Base-by-base conservation (phyloP, 2,329 filamentous ascomycete genomes). In the Pseudogymnoascus sp. region DNA sequence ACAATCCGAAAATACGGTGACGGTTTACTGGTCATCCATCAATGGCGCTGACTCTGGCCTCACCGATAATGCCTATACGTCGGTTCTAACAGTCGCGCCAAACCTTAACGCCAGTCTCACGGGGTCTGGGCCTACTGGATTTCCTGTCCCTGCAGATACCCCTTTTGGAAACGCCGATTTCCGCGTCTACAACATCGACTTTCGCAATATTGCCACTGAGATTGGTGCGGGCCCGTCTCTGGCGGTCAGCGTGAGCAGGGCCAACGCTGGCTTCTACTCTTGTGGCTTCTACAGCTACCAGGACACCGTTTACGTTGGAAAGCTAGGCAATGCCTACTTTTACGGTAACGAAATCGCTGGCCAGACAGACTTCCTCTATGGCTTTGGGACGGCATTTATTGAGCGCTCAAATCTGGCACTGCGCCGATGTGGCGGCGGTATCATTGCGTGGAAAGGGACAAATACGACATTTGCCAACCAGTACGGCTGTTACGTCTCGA, bases 301-400 rank as follows among this genome's bases (percentile, higher is more conserved):
- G 71, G 86, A 89, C 64, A 89, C 86, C 6, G 82, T 88, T 3
- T 88, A 87, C 66, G 70, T 88, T 14, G 85, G 85, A 60, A 88
- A 88, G 68, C 74, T 86, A 1, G 85, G 81, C 30, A 87, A 86
- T 64, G 81, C 81, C 0, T 88, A 87, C 72, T 84, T 89, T 71
- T 79, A 84, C 69, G 75, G 80, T 35, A 79, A 74, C 60, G 78
- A 83, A 35, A 77, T 88, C 4, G 85, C 82, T 0, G 86, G 86
- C 0, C 77, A 88, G 68, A 87, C 84, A 0, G 86, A 89, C 66
- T 88, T 88, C 72, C 74, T 88, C 18, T 88, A 87, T 67, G 85
- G 84, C 7, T 87, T 87, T 67, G 85, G 85, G 25, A 88, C 85
- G 0, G 77, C 81, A 3, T 88, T 81, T 77, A 76, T 87, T 39